phyloP scores from a whole-genome alignment of 768 basidiomycete genomes.

The Pleurotus tuoliensis region DNA sequence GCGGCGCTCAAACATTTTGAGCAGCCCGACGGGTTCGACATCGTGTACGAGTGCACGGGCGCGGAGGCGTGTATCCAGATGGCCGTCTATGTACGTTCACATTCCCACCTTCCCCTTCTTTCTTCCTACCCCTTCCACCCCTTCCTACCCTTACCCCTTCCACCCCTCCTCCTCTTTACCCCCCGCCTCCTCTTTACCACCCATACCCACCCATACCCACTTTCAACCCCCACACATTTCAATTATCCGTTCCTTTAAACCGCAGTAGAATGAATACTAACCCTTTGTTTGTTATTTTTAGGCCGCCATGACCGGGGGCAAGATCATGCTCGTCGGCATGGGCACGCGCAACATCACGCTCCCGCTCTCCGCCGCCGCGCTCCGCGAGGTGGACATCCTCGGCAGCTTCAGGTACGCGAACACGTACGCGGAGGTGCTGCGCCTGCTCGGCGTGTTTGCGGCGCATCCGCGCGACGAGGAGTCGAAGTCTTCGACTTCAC shows the following conservation, averaged over 20 bases:
- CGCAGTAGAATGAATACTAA: too few species aligned
- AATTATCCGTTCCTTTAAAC: too few species aligned
- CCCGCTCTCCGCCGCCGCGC: constrained; percentile 79
- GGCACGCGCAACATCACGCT: constrained; percentile 78
- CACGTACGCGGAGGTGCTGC: constrained; percentile 85
- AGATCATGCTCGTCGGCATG: constrained; percentile 95
- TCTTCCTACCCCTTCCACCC: too few species aligned
- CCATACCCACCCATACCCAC: too few species aligned
- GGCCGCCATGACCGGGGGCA: constrained; percentile 82
- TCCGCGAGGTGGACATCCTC: constrained; percentile 88
- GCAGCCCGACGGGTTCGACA: constrained; percentile 78
- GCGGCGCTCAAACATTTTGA: constrained; percentile 52
- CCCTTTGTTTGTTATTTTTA: constrained; percentile 32
- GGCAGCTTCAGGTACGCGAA: constrained; percentile 91
- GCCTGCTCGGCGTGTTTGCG: constrained; percentile 29
- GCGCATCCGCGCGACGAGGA: background rate
- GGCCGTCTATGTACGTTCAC: constrained; percentile 82
- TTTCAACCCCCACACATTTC: too few species aligned
- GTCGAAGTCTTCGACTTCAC: too few species aligned
- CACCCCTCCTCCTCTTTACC: too few species aligned
- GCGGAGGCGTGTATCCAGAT: constrained; percentile 90
- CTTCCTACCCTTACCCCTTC: background rate
- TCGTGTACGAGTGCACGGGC: constrained; percentile 94
- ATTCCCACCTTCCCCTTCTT: too few species aligned
- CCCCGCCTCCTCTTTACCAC: too few species aligned